A percentile compares a stretch with the other conserved stretches of the same genome.
Conservation (phyloP, 2,329 filamentous ascomycete species). For the Phaeophleospora eucalypticola region DNA sequence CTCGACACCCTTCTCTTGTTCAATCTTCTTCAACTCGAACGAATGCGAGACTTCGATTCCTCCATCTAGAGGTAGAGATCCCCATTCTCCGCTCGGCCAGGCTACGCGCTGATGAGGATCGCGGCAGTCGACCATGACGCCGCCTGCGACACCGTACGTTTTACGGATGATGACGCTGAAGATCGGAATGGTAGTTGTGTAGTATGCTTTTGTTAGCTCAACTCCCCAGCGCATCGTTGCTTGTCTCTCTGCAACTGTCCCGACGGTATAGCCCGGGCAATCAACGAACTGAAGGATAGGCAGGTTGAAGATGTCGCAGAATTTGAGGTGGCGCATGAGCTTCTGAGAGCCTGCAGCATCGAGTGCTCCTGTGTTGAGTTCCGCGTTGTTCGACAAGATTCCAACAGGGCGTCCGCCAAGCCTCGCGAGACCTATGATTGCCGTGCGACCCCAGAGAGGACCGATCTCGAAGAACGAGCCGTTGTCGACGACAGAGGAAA, state of each 20-base stretch:
- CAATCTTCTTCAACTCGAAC: constrained; percentile 54
- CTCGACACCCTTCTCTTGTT: constrained; percentile 48
- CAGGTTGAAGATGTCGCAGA: constrained; percentile 63
- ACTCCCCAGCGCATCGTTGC: constrained; percentile 64
- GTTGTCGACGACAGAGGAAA: constrained; percentile 53
- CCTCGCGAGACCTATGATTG: constrained; percentile 58
- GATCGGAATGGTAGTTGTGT: constrained; percentile 58
- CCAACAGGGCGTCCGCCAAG: constrained; percentile 56
- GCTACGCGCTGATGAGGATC: constrained; percentile 59
- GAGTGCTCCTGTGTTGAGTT: constrained; percentile 58
- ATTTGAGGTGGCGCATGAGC: constrained; percentile 56
- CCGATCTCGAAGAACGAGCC: constrained; percentile 63
- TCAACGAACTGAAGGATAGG: constrained; percentile 62
- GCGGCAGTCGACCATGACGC: constrained; percentile 60
- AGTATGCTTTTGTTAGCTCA: constrained; percentile 58
- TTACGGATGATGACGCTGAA: constrained; percentile 61
- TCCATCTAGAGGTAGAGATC: constrained; percentile 58
- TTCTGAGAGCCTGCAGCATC: constrained; percentile 60
- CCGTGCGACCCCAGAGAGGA: constrained; percentile 57
- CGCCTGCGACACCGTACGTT: constrained; percentile 61
- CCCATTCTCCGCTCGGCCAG: constrained; percentile 63
- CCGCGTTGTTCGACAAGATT: constrained; percentile 58
- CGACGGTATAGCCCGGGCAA: constrained; percentile 60
- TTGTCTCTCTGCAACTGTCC: constrained; percentile 58
- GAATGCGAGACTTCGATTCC: constrained; percentile 63